A percentile compares a stretch with the other conserved stretches of the same genome.
Conservation (phyloP, 2,329 filamentous ascomycete genomes). For the Fusarium metavorans region DNA sequence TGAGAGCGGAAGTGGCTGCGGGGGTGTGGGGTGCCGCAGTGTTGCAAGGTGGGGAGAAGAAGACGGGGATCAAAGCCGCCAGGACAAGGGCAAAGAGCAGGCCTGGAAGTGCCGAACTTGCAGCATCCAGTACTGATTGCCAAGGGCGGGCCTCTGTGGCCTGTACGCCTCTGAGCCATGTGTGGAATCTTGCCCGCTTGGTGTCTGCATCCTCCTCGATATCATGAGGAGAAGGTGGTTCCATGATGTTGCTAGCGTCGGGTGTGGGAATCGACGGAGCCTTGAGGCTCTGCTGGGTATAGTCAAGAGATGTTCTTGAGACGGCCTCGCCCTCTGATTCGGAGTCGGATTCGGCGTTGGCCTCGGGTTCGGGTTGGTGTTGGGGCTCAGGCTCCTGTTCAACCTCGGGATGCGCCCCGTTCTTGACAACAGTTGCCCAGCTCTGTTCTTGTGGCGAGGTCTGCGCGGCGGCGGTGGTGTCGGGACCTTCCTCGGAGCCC, state of each 20-base stretch:
- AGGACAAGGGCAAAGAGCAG: constrained; percentile 41
- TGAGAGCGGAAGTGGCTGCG: constrained; percentile 41
- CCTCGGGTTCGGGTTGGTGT: constrained; percentile 8
- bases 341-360: constrained; percentile 44
- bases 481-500: constrained; percentile 26
- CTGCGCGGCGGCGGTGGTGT: constrained; percentile 10
- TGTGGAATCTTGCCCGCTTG: constrained; percentile 16
- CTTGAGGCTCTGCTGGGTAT: constrained; percentile 61
- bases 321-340: constrained; percentile 58
- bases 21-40: constrained; percentile 39
- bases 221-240: constrained; percentile 12
- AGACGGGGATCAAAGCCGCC: constrained; percentile 38
- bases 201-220: constrained; percentile 19
- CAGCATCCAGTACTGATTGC: constrained; percentile 31
- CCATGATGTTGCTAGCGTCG: constrained; percentile 48
- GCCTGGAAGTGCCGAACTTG: constrained; percentile 40
- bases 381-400: constrained; percentile 25
- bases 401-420: constrained; percentile 25
- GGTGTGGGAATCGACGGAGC: constrained; percentile 57
- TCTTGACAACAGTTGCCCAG: constrained; percentile 31
- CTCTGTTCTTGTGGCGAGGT: constrained; percentile 25
- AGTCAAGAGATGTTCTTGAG: constrained; percentile 58
- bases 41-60: constrained; percentile 44
- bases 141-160: constrained; percentile 11
- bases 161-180: constrained; percentile 32